These are phyloP conservation scores for Termitomyces heimii DNA, from an alignment of 768 basidiomycete species.

Conservation along the genomic window DNA sequence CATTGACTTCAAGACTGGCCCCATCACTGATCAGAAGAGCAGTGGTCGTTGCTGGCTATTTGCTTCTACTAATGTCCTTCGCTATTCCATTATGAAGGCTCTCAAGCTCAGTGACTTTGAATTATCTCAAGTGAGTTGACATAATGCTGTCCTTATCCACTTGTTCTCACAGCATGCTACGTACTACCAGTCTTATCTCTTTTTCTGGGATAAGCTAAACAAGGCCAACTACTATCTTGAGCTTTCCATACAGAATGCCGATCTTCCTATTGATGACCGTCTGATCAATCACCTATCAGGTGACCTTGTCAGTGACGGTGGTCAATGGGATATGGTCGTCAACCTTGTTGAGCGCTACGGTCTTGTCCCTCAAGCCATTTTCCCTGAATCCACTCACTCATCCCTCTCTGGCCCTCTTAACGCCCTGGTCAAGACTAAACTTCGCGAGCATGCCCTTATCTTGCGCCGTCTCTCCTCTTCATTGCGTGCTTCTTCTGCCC, in stretches of 20 bases:
- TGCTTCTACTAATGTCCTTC: conserved; percentile 81
- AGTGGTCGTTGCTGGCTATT: conserved; percentile 96
- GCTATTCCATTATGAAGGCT: conserved; percentile 81
- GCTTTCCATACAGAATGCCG: conserved; percentile 73
- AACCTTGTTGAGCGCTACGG: conserved; percentile 68
- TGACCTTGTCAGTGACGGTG: conserved; percentile 85
- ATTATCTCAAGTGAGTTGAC: conserved; percentile 67
- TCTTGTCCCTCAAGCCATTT: conserved; percentile 75
- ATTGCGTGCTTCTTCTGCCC: conserved; percentile 42
- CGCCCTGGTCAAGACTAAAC: conserved; percentile 77
- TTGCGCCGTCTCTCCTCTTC: conserved; percentile 60
- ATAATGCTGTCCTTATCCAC: background rate
- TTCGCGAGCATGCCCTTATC: conserved; percentile 84
- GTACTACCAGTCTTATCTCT: conserved; percentile 70
- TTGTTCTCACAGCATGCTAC: conserved; percentile 1
- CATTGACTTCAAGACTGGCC: conserved; percentile 75
- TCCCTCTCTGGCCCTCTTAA: conserved; percentile 70
- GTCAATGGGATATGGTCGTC: conserved; percentile 91
- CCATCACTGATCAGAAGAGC: conserved; percentile 82
- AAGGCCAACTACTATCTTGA: conserved; percentile 93
- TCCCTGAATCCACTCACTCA: conserved; percentile 83
- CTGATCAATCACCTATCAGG: conserved; percentile 70
- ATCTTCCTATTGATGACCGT: conserved; percentile 77
- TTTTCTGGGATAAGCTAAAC: conserved; percentile 97
- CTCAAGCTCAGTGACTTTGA: conserved; percentile 86